These are phyloP conservation scores for Lotmaria passim DNA, from an alignment of 208 protist species.

Conservation along the genomic window DNA sequence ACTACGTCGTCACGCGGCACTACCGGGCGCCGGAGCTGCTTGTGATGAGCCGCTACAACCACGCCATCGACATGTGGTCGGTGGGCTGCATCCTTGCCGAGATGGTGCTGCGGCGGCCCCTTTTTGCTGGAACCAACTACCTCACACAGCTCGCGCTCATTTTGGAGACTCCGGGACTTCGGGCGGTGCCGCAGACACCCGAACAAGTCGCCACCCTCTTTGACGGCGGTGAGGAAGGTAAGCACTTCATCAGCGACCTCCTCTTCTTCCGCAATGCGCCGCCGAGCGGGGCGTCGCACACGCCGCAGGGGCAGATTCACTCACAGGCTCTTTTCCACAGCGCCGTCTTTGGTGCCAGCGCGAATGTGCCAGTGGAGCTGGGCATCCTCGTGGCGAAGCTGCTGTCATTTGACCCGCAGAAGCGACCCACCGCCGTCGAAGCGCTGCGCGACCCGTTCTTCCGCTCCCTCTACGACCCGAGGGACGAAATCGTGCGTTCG, in stretches of 20 bases:
- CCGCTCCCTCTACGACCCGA: slow-evolving; percentile 33
- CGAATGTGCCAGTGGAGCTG: slow-evolving; percentile 44
- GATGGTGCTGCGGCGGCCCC: slow-evolving; percentile 93
- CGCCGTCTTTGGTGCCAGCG: slow-evolving; percentile 62
- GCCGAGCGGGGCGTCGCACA: background rate
- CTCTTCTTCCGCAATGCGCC: slow-evolving; percentile 36
- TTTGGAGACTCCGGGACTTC: slow-evolving; percentile 82
- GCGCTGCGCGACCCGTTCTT: slow-evolving; percentile 77
- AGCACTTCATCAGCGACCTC: slow-evolving; percentile 62
- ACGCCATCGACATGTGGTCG: slow-evolving; percentile 88
- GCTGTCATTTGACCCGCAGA: slow-evolving; percentile 56
- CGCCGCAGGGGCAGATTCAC: slow-evolving; percentile 13
- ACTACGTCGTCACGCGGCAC: slow-evolving; percentile 96
- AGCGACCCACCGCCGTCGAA: slow-evolving; percentile 66
- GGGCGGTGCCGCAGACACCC: slow-evolving; percentile 69
- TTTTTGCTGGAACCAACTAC: slow-evolving; percentile 90
- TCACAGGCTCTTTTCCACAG: slow-evolving; percentile 44
- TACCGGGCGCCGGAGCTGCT: slow-evolving; percentile 98
- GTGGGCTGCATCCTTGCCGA: slow-evolving; percentile 64
- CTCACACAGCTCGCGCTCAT: slow-evolving; percentile 61
- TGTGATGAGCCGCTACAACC: slow-evolving; percentile 89
- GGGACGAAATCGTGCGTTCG: slow-evolving; percentile 71
- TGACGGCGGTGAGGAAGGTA: slow-evolving; percentile 68
- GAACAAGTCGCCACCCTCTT: slow-evolving; percentile 73
- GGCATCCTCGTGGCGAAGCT: slow-evolving; percentile 57